Conservation (phyloP, 768 basidiomycete genomes). For the Boletus insuetus region DNA sequence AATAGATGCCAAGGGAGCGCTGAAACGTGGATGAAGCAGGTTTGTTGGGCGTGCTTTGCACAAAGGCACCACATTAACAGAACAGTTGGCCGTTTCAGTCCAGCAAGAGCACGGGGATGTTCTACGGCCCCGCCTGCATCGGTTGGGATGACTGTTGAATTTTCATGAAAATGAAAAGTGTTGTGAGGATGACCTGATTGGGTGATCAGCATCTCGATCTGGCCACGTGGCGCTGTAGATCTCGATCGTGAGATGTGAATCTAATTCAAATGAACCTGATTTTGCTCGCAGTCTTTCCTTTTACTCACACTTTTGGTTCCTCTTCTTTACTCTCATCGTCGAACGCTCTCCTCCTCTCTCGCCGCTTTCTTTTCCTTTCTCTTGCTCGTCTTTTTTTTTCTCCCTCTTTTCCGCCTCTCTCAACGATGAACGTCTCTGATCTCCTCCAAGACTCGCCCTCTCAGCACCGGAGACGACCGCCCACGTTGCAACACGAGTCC, state of each 20-base stretch:
- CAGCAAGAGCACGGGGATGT: too few species aligned
- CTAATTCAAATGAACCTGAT: constrained; percentile 35
- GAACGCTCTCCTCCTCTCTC: constrained; percentile 4
- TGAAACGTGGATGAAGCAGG: too few species aligned
- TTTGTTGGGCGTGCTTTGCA: not conserved
- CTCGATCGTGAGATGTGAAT: constrained; percentile 35
- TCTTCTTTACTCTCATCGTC: constrained; percentile 28
- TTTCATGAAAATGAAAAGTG: too few species aligned
- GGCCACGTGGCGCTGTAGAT: constrained; percentile 27
- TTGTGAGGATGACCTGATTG: not conserved
- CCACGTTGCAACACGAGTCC: constrained; percentile 24
- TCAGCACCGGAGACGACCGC: constrained; percentile 42
- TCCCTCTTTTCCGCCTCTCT: not conserved
- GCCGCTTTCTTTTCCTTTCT: not conserved
- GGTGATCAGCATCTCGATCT: constrained; percentile 27
- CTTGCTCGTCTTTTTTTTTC: not conserved
- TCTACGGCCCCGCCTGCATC: too few species aligned
- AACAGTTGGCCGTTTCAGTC: too few species aligned
- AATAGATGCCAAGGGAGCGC: too few species aligned
- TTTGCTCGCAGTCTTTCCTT: constrained; percentile 27
- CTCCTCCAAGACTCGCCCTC: constrained; percentile 71
- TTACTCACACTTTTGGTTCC: constrained; percentile 27
- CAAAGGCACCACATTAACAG: not conserved
- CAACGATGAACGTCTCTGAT: constrained; percentile 62
- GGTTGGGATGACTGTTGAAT: too few species aligned